Evolutionary conservation across 1,284 basidiomycete genomes (phyloP), one percentile per base, ranked within the genome.

Genomic region (Leccinum ponderosum): DNA sequence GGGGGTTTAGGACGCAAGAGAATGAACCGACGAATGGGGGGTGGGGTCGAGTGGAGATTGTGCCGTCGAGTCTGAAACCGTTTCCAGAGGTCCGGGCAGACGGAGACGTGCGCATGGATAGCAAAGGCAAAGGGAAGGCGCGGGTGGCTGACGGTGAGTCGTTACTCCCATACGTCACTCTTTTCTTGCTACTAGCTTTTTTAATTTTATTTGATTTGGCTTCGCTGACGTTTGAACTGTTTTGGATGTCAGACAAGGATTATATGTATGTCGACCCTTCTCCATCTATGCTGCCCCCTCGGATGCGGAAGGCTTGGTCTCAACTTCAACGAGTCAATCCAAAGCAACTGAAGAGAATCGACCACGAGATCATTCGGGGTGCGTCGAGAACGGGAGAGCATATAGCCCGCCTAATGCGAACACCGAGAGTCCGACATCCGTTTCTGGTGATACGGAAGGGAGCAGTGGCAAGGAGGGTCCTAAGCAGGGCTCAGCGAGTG

Each of bases 1-100:
- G 92, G 11, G 90, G 91, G 0, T 91, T 93, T 65, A 76, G 79
- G 69, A 87, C 85, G 48, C 75, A 79, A 35, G 85, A 87, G 68
- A 77, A 78, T 63, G 76, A 81, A 1, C 80, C 80, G 4, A 77
- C 76, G 56, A 81, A 80, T 50, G 84, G 87, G 1, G 87, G 88
- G 0, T 78, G 89, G 74, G 79, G 81, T 7, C 87, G 88, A 6
- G 82, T 89, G 48, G 87, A 87, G 75, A 78, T 87, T 72, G 77
- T 78, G 35, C 71, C 73, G 6, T 75, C 74, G 14, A 66, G 66
- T 54, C 61, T 74, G 7, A 20, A 17, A 25, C n/a, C 66, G 11
- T 66, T 57, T 60, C 65, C 65, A 54, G 63, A 59, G 4, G 53
- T 63, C 17, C 27, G 25, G 20, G 3, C 0, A 48, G 70, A 58